A percentile compares a stretch with the other conserved stretches of the same genome.
These are phyloP conservation scores for Aegilops longissima DNA, from an alignment of 176 grass and related monocot genomes.

Conservation along the genomic window DNA sequence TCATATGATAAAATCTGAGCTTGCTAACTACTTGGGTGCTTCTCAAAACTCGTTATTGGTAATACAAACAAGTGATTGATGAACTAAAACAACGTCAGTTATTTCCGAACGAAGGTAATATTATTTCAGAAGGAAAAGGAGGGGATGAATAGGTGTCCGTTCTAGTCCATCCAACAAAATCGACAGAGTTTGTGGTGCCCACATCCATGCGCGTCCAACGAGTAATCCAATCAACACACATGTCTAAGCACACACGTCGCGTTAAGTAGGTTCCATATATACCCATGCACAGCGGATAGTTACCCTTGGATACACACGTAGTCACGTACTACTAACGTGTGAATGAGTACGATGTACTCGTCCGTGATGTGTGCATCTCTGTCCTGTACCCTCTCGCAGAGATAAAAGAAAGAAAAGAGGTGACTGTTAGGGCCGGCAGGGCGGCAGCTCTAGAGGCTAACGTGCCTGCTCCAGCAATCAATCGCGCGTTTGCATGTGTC, in stretches of 20 bases:
- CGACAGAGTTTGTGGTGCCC: not conserved
- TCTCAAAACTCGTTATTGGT: too few species aligned
- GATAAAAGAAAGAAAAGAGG: not conserved
- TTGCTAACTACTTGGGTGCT: too few species aligned
- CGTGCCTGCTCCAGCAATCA: not conserved
- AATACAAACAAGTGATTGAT: too few species aligned
- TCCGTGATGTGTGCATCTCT: not conserved
- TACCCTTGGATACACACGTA: too few species aligned
- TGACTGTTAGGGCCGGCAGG: not conserved
- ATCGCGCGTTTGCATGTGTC: not conserved
- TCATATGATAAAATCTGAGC: too few species aligned
- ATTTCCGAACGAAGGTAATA: too few species aligned
- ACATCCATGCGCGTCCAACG: not conserved
- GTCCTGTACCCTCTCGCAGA: not conserved
- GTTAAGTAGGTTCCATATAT: too few species aligned
- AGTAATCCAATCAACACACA: too few species aligned
- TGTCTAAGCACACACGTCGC: too few species aligned
- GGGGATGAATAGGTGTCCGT: not conserved
- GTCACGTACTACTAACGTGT: not conserved
- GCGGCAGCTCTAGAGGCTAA: not conserved
- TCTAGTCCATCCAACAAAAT: not conserved
- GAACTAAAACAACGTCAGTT: too few species aligned
- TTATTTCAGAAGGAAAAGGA: too few species aligned
- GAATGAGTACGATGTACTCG: not conserved
- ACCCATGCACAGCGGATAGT: not conserved